Percentiles rank a stretch among this genome's conserved stretches.
Conservation (phyloP, 179 eudicot genomes). For the Silene coronaria region DNA sequence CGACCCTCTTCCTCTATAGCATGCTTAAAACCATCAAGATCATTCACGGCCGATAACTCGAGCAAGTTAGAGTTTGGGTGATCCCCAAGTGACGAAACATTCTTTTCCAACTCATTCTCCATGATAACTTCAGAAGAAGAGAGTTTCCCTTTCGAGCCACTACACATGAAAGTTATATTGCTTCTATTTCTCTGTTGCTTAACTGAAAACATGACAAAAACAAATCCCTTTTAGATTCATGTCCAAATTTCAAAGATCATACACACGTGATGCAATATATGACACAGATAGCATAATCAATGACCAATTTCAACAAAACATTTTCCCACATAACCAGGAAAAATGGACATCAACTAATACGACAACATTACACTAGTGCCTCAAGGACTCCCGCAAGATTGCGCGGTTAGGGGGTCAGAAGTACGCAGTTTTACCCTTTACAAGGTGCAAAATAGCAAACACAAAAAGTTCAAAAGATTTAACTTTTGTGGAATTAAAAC, state of each 20-base stretch:
- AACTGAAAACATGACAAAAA: slow-evolving; percentile 15
- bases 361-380: neutral
- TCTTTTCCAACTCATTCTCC: slow-evolving; percentile 33
- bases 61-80: slow-evolving; percentile 39
- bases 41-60: slow-evolving; percentile 63
- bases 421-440: neutral
- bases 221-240: slow-evolving; percentile 25
- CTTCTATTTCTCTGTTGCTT: slow-evolving; percentile 22
- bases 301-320: neutral
- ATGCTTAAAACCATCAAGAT: slow-evolving; percentile 39
- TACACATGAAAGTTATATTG: slow-evolving; percentile 36
- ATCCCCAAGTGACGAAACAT: slow-evolving; percentile 10
- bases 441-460: neutral
- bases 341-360: slow-evolving; percentile 10
- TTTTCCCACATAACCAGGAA: slow-evolving; percentile 9
- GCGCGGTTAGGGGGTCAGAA: too few relatives aligned
- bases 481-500: neutral
- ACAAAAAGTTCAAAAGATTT: neutral
- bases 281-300: slow-evolving; percentile 9
- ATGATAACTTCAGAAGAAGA: slow-evolving; percentile 28
- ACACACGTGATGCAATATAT: slow-evolving; percentile 8
- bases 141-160: slow-evolving; percentile 44
- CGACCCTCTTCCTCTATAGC: slow-evolving; percentile 51
- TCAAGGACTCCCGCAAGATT: too few relatives aligned
- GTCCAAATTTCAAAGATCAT: slow-evolving; percentile 11